A percentile compares a stretch with the other conserved stretches of the same genome.
These are phyloP conservation scores for Boletellus sp. DNA, from an alignment of 768 basidiomycete species.

Conservation along the genomic window DNA sequence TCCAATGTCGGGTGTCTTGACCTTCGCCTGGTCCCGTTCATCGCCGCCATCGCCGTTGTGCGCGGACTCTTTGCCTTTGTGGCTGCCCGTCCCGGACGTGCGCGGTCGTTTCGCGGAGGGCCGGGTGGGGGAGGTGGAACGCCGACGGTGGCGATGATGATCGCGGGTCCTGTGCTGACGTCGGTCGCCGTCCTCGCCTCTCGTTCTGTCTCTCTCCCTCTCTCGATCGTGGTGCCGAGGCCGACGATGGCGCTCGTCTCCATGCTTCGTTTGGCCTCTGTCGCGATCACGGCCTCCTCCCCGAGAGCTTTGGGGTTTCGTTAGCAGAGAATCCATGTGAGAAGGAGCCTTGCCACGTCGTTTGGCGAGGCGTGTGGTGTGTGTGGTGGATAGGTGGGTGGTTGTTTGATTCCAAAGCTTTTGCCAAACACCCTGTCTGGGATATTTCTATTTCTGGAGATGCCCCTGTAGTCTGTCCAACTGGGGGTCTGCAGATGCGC, in stretches of 20 bases:
- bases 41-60: background rate
- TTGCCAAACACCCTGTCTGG: slow-evolving; percentile 20
- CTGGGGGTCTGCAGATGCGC: too few species aligned
- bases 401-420: slow-evolving; percentile 28
- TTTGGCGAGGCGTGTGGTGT: background rate
- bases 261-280: slow-evolving; percentile 8
- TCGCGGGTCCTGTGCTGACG: background rate
- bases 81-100: slow-evolving; percentile 1
- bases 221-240: slow-evolving; percentile 9
- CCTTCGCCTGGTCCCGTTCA: slow-evolving; percentile 8
- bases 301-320: slow-evolving; percentile 18
- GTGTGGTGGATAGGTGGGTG: background rate
- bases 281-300: slow-evolving; percentile 13
- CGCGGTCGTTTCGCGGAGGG: slow-evolving; percentile 18
- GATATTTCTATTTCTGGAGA: background rate
- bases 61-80: slow-evolving; percentile 18
- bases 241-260: slow-evolving; percentile 4
- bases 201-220: background rate
- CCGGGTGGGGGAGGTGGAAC: slow-evolving; percentile 14
- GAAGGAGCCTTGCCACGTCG: background rate
- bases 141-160: slow-evolving; percentile 5
- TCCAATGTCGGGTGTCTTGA: slow-evolving; percentile 16
- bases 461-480: too few species aligned
- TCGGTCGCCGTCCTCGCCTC: background rate
- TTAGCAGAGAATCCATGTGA: slow-evolving; percentile 19